These are phyloP conservation scores for Brassica rapa DNA, from an alignment of 345 rosid species.

Conservation along the genomic window DNA sequence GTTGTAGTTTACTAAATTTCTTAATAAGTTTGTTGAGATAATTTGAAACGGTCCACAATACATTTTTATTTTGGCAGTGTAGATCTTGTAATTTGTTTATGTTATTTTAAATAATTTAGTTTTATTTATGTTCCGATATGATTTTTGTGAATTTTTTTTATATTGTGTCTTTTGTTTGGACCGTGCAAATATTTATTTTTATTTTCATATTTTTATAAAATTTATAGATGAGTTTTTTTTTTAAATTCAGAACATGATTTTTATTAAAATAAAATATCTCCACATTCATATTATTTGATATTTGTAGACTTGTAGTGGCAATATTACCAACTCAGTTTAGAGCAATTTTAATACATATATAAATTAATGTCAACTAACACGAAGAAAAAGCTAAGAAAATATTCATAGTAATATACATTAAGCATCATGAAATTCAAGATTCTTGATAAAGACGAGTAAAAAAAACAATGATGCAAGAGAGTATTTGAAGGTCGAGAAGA, in stretches of 20 bases:
- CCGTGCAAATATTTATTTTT: too few relatives aligned
- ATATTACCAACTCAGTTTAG: neutral
- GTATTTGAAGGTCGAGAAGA: constrained; percentile 11
- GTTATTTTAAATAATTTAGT: too few relatives aligned
- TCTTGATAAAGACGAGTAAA: constrained; percentile 28
- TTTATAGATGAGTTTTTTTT: neutral
- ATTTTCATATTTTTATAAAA: too few relatives aligned
- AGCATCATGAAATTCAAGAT: constrained; percentile 26
- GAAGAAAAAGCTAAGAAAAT: neutral
- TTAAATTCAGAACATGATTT: neutral
- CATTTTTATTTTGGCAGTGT: too few relatives aligned
- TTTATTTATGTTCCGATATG: too few relatives aligned
- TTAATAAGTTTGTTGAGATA: too few relatives aligned
- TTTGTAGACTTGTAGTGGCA: neutral
- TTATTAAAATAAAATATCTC: neutral
- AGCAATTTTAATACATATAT: neutral
- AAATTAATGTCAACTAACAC: neutral
- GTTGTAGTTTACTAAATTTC: too few relatives aligned
- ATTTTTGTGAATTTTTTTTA: too few relatives aligned
- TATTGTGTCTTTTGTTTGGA: too few relatives aligned
- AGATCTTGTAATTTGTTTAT: too few relatives aligned
- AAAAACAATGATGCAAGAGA: constrained; percentile 22
- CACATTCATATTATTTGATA: neutral
- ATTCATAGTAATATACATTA: constrained; percentile 30
- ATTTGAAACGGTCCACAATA: too few relatives aligned